These are phyloP conservation scores for Stylosanthes scabra DNA, from an alignment of 331 rosid species.

Conservation along the genomic window DNA sequence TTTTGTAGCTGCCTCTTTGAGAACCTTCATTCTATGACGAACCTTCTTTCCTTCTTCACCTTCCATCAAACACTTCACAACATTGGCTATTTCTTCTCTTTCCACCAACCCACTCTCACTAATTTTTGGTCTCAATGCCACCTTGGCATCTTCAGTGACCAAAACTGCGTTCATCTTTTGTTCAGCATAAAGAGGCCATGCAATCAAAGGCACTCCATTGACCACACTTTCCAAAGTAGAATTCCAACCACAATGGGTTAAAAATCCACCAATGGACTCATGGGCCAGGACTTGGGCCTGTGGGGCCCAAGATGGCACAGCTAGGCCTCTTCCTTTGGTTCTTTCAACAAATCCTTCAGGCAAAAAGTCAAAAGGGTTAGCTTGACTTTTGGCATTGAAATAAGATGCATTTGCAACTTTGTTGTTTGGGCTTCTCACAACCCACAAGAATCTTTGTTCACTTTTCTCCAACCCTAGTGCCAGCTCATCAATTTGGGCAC, in stretches of 20 bases:
- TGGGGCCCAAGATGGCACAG: constrained; percentile 80
- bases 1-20: constrained; percentile 52
- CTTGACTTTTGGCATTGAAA: constrained; percentile 48
- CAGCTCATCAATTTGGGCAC: constrained; percentile 57
- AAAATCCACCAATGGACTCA: constrained; percentile 64
- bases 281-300: constrained; percentile 66
- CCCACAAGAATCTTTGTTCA: constrained; percentile 79
- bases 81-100: constrained; percentile 56
- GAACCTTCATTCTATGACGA: constrained; percentile 52
- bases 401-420: constrained; percentile 49
- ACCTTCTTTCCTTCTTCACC: constrained; percentile 77
- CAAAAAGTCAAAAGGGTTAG: constrained; percentile 54
- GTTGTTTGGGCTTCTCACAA: constrained; percentile 67
- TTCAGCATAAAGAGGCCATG: constrained; percentile 90
- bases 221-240: constrained; percentile 64
- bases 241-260: constrained; percentile 88
- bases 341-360: constrained; percentile 67
- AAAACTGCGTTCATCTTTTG: constrained; percentile 75
- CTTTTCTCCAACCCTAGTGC: constrained; percentile 78
- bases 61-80: constrained; percentile 60
- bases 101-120: constrained; percentile 51
- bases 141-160: constrained; percentile 50
- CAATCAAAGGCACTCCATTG: constrained; percentile 69
- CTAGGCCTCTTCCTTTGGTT: constrained; percentile 44
- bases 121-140: constrained; percentile 52